Evolutionary conservation across 2,329 filamentous ascomycete genomes (phyloP), one percentile per base, ranked within the genome.

Genomic region (Aspergillus ochraceus): DNA sequence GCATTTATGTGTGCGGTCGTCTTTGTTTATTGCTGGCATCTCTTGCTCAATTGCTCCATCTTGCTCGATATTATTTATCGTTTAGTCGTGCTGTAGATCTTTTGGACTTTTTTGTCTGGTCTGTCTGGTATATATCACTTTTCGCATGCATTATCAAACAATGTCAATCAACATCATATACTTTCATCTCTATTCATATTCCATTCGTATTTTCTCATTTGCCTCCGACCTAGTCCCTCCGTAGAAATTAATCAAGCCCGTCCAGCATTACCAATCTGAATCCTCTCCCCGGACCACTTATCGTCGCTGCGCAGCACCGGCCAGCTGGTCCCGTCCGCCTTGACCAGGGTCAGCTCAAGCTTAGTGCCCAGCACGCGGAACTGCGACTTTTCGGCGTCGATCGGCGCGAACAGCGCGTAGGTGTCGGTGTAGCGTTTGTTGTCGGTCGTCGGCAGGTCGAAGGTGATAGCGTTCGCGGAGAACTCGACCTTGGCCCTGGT

Each of bases 351-450:
- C 70, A 97, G 79, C 77, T 97, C 93, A 54, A 97, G 80, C 81
- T 97, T 97, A 1, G 92, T 96, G 26, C 91, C 91, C 74, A 97
- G 83, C 60, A 97, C 86, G 77, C 90, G 92, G 80, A 86, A 94
- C 58, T 84, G 83, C 66, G 89, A 92, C 75, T 90, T 88, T 59
- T 86, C 88, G 2, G 88, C 77, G 63, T 97, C 88, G 69, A 99
- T 93, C 3, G 82, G 70, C 1, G 85, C 91, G 72, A 88, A 98
- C 24, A 98, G 83, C 17, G 88, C 87, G 61, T 97, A 86, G 14
- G 84, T 83, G 45, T 87, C 83, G 70, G 84, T 86, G 77, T 92
- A 97, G 57, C 91, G 86, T 83, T 97, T 98, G 60, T 86, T 83
- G 72, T 97, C 94, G 32, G 85, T 86, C 9, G 95, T 99, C n/a